phyloP scores from a whole-genome alignment of 345 rosid species.

The Gossypium rotundifolium region DNA sequence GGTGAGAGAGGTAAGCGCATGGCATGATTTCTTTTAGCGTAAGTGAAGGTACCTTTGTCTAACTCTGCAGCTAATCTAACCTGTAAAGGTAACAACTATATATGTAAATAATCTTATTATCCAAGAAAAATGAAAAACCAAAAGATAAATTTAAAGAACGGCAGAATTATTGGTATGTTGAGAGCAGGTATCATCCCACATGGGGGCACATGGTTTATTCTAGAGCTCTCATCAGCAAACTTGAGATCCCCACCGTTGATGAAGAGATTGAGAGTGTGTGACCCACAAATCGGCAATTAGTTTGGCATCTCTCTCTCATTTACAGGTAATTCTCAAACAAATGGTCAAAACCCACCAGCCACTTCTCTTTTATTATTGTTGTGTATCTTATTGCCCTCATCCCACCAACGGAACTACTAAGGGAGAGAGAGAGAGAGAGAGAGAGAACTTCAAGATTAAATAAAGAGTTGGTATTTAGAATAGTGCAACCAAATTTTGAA shows the following conservation, averaged over 20 bases:
- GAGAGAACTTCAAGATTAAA: background rate
- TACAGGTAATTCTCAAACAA: background rate
- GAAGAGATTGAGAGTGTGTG: background rate
- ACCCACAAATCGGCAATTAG: background rate
- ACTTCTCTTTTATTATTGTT: background rate
- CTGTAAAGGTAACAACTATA: background rate
- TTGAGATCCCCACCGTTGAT: background rate
- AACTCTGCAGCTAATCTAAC: background rate
- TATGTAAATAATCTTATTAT: background rate
- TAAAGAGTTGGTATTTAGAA: too few species aligned
- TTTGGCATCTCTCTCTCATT: background rate
- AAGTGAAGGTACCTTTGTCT: background rate
- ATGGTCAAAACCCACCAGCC: background rate
- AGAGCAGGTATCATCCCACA: conserved; percentile 8
- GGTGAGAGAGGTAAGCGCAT: too few species aligned
- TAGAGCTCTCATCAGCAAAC: background rate
- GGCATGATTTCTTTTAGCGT: background rate
- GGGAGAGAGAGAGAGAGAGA: background rate
- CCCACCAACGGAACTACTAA: background rate
- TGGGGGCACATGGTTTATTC: conserved; percentile 17
- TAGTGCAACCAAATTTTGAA: too few species aligned
- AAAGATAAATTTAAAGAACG: background rate
- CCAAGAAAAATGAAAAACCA: too few species aligned
- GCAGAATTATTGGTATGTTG: too few species aligned
- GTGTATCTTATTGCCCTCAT: too few species aligned